phyloP scores from a whole-genome alignment of 805 yeast genomes.

The Candida pini region DNA sequence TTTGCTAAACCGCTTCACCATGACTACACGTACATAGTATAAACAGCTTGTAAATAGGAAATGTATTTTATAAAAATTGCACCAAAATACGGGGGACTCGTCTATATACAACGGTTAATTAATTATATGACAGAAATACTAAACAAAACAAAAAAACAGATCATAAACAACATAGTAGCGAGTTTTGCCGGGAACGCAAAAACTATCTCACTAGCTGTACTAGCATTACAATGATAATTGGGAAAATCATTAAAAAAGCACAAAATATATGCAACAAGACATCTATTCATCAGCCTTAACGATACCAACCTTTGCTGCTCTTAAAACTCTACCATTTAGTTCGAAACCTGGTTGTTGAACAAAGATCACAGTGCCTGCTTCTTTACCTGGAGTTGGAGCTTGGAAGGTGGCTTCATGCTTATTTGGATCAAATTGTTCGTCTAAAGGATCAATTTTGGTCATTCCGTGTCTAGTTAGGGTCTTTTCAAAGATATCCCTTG shows the following conservation, averaged over 20 bases:
- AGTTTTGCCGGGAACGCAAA: too few species aligned
- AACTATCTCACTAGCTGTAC: too few species aligned
- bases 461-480: conserved; percentile 79
- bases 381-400: conserved; percentile 78
- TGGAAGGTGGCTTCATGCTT: conserved; percentile 91
- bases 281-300: conserved; percentile 50
- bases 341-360: conserved; percentile 90
- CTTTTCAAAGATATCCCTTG: conserved; percentile 78
- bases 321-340: conserved; percentile 77
- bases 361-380: conserved; percentile 87
- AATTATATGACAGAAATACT: too few species aligned
- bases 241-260: too few species aligned
- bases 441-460: conserved; percentile 73
- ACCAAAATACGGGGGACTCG: not conserved
- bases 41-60: not conserved
- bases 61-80: not conserved
- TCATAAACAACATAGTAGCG: too few species aligned
- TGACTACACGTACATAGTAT: conserved; percentile 22
- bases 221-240: too few species aligned
- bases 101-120: conserved; percentile 1
- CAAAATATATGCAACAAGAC: too few species aligned
- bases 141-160: too few species aligned
- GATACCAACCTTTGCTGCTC: conserved; percentile 95
- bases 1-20: conserved; percentile 22
- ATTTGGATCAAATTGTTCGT: conserved; percentile 85